Base-by-base conservation (phyloP, 2,329 filamentous ascomycete genomes). In the Pseudocercospora fuligena region DNA sequence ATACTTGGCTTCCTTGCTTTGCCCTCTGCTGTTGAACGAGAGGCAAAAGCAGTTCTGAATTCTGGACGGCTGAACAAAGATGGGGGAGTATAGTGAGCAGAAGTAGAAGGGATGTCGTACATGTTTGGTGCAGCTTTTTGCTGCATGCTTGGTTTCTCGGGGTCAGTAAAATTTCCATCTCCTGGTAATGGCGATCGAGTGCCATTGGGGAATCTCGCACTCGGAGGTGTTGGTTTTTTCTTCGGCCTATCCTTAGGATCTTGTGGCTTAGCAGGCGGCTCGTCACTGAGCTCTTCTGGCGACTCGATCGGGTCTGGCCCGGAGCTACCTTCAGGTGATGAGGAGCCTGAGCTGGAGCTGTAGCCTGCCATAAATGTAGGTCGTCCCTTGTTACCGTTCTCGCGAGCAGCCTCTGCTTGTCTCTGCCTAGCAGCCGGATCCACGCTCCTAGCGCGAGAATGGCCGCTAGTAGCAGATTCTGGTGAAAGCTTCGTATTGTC, bases 401-500 rank as follows among this genome's bases (percentile, higher is more conserved):
- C 51, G 23, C 16, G 25, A 11, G 56, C 56, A 21, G 56, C 56
- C 12, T 68, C 66, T n/a, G 58, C 60, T 29, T 67, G 66, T 21
- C 62, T 64, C 11, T 66, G 56, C 23, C 67, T 66, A 19, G 65
- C 25, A 64, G 64, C 36, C 65, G 66, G 65, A 43, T 67, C 65
- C 5, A 67, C 65, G 36, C 67, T 69, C 27, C 63, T 63, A 36
- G 66, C 66, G 59, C 69, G 66, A 12, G 75, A 73, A 64, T 73
- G 75, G 46, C 72, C 72, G 60, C 70, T 76, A 43, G 68, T 69
- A 23, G 73, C 73, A 7, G 62, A 64, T 29, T 73, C 68, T 33
- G 71, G 67, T n/a, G 69, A 63, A 21, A 76, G 61, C 56, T 74
- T 77, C 14, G 75, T 73, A 3, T 75, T 69, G 70, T 84, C 82